phyloP scores from a whole-genome alignment of 495 filamentous ascomycete genomes.

The Elasticomyces elasticus region DNA sequence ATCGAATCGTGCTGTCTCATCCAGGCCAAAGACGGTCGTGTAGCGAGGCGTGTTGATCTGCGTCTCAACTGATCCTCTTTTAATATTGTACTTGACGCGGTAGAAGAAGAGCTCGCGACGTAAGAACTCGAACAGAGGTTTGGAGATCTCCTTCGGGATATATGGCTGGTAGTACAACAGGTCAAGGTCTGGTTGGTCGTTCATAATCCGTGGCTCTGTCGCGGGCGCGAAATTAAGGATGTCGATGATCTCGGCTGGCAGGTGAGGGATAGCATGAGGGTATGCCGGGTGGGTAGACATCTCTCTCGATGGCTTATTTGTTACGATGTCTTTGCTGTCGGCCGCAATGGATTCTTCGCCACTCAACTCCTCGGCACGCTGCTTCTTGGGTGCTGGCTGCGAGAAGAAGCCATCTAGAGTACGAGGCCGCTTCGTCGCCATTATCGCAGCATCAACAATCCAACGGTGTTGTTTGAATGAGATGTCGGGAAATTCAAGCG shows the following conservation, averaged over 20 bases:
- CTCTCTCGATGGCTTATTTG: constrained; percentile 6
- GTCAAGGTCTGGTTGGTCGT: constrained; percentile 55
- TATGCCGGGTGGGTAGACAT: constrained; percentile 47
- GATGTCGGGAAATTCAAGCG: neutral
- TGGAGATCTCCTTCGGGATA: constrained; percentile 40
- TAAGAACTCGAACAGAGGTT: constrained; percentile 55
- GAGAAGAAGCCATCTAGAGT: constrained; percentile 45
- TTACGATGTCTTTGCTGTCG: neutral
- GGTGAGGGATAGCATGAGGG: constrained; percentile 49
- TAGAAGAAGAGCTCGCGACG: constrained; percentile 58
- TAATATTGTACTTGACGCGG: constrained; percentile 59
- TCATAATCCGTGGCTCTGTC: constrained; percentile 36
- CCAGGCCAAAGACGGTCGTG: constrained; percentile 64
- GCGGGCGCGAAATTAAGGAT: constrained; percentile 33
- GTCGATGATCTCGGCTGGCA: constrained; percentile 39
- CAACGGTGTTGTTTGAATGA: neutral
- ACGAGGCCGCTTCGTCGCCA: constrained; percentile 21
- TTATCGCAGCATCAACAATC: neutral
- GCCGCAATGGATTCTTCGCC: constrained; percentile 1
- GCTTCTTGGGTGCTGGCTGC: constrained; percentile 33
- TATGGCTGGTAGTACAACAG: constrained; percentile 61
- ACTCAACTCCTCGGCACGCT: neutral
- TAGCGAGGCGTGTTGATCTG: constrained; percentile 56
- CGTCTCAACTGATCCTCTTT: constrained; percentile 46
- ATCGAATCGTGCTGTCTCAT: constrained; percentile 41